Evolutionary conservation across 2,329 filamentous ascomycete genomes (phyloP), one percentile per base, ranked within the genome.

Genomic region (Neofusicoccum cordaticola): DNA sequence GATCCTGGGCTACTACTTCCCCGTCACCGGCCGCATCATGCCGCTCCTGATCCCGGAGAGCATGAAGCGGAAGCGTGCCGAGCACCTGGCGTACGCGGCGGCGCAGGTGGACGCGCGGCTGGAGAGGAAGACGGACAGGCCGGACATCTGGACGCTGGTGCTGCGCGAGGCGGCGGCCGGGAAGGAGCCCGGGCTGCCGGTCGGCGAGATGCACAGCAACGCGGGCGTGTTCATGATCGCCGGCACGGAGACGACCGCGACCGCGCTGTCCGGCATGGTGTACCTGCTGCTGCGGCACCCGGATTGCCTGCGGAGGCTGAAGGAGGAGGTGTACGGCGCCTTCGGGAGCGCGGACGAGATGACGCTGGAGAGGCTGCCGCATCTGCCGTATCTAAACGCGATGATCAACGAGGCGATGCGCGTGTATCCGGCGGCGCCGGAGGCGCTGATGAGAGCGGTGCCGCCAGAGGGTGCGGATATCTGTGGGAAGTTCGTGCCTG

Each of bases 381-480:
- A 11, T 2, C 15, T 52, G 60, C 47, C 47, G 13, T 63, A 45
- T 44, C 22, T 63, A 2, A 51, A 52, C 1, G 60, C 47, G 0
- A 76, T 75, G 35, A 69, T 82, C 9, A 76, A 79, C 17, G 80
- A 82, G 66, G 76, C 72, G 0, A 68, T 83, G 5, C 70, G 82
- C 3, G 71, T 80, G 9, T 80, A 79, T 68, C 80, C 81, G 2
- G 79, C 80, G 0, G 73, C 81, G 1, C 71, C 79, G 1, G 67
- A 69, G 9, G 74, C 75, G 2, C 65, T 77, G 11, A 70, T 73
- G 4, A 71, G 78, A 7, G 9, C 44, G 0, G 69, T 69, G 0
- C 74, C 75, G 6, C 47, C 66, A 3, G 75, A 72, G 4, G 78
- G 67, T 3, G 73, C 74, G 15, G 53, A 27, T 9, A 39, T 74